A percentile compares a stretch with the other conserved stretches of the same genome.
phyloP scores from a whole-genome alignment of 2,329 filamentous ascomycete species.

The Exophiala mesophila region DNA sequence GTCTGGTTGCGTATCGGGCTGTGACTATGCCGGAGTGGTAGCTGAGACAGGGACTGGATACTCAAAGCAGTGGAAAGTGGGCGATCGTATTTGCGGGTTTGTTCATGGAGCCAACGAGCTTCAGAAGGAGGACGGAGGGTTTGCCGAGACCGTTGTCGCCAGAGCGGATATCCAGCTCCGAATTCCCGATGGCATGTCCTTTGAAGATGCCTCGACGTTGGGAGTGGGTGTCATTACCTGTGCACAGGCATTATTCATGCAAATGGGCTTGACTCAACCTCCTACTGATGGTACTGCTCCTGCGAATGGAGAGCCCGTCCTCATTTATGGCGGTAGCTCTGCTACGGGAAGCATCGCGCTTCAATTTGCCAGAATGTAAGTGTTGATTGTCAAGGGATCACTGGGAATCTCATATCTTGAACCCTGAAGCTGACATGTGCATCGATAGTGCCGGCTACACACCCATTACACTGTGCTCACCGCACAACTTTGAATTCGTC shows the following conservation, averaged over 20 bases:
- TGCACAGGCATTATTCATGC: conserved; percentile 40
- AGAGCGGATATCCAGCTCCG: conserved; percentile 28
- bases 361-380: conserved; percentile 36
- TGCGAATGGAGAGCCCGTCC: conserved; percentile 26
- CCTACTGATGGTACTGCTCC: not conserved
- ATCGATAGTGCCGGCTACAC: conserved; percentile 35
- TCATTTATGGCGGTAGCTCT: conserved; percentile 42
- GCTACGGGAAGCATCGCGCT: conserved; percentile 39
- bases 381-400: conserved; percentile 32
- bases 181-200: conserved; percentile 30
- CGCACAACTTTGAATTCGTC: conserved; percentile 42
- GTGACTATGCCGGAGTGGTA: conserved; percentile 32
- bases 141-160: conserved; percentile 32
- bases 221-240: conserved; percentile 30
- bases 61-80: conserved; percentile 24
- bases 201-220: conserved; percentile 30
- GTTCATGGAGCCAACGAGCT: conserved; percentile 31
- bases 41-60: conserved; percentile 16
- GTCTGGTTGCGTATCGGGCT: conserved; percentile 34
- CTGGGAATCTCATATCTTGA: conserved; percentile 32
- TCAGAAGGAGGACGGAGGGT: conserved; percentile 30
- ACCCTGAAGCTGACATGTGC: too few relatives aligned
- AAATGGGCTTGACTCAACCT: conserved; percentile 15
- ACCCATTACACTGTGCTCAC: conserved; percentile 37
- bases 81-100: conserved; percentile 35